Conservation (phyloP, 2,329 filamentous ascomycete species). For the Helotiales sp. region DNA sequence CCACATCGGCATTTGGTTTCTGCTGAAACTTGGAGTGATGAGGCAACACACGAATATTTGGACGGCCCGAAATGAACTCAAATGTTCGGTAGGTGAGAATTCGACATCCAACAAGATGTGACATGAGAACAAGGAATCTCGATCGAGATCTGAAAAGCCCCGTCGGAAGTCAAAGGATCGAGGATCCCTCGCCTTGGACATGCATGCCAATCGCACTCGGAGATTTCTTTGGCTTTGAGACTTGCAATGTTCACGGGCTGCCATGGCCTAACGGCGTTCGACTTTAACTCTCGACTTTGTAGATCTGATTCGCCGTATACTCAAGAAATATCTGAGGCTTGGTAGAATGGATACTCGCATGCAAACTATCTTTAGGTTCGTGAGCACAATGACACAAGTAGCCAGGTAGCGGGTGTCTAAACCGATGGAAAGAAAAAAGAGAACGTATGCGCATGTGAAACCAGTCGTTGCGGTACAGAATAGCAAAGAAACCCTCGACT, state of each 20-base stretch:
- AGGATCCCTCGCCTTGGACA: neutral
- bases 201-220: neutral
- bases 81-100: neutral
- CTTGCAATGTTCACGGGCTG: neutral
- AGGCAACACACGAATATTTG: neutral
- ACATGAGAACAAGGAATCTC: neutral
- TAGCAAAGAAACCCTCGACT: neutral
- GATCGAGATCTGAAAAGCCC: constrained; percentile 1
- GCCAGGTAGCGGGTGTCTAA: no score
- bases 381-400: no score
- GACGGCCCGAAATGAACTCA: neutral
- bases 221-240: neutral
- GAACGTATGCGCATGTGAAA: no score
- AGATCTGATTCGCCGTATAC: no score
- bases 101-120: neutral
- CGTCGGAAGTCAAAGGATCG: neutral
- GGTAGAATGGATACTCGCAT: neutral
- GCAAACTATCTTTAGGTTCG: no score
- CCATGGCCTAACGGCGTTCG: no score
- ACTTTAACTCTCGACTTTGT: no score
- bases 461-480: no score
- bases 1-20: neutral
- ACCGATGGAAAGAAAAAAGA: no score
- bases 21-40: neutral
- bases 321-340: no score